Evolutionary conservation across 805 yeast species (phyloP).

Genomic region (Clavispora vitiphila): DNA sequence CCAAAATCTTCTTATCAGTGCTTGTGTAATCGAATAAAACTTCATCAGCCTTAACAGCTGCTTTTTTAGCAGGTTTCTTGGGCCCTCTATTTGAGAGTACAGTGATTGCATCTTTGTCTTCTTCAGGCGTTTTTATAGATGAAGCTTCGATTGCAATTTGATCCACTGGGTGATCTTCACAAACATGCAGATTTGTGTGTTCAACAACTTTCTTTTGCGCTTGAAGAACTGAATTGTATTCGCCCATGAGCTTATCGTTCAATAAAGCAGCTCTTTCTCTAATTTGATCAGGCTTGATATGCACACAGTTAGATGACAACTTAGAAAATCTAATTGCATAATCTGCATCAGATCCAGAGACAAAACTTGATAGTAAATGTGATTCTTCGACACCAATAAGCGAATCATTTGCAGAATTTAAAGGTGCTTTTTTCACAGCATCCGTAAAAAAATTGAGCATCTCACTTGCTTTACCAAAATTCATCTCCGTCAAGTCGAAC

Average conservation of each 20-base stretch:
- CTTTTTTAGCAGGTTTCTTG: not conserved
- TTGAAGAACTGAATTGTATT: not conserved
- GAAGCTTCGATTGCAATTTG: not conserved
- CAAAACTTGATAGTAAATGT: not conserved
- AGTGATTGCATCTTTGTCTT: constrained; percentile 10
- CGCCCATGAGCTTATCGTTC: constrained; percentile 23
- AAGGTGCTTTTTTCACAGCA: not conserved
- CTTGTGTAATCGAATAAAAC: constrained; percentile 41
- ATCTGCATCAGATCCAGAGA: not conserved
- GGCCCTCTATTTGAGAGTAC: not conserved
- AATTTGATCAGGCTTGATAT: constrained; percentile 30
- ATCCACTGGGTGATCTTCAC: not conserved
- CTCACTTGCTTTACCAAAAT: not conserved
- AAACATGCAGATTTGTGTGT: not conserved
- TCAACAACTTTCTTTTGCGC: constrained; percentile 5
- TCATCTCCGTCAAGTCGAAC: not conserved
- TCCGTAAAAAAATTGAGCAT: not conserved
- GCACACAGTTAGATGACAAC: not conserved
- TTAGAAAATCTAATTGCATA: not conserved
- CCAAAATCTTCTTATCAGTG: constrained; percentile 28
- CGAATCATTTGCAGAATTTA: not conserved
- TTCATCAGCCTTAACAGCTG: constrained; percentile 3
- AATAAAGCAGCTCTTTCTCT: constrained; percentile 34
- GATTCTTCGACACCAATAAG: not conserved
- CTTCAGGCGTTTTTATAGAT: constrained; percentile 18